Percentiles rank a stretch among this genome's conserved stretches.
These are phyloP conservation scores for Trichoderma atroviride DNA, from an alignment of 2,329 filamentous ascomycete species.

Conservation along the genomic window DNA sequence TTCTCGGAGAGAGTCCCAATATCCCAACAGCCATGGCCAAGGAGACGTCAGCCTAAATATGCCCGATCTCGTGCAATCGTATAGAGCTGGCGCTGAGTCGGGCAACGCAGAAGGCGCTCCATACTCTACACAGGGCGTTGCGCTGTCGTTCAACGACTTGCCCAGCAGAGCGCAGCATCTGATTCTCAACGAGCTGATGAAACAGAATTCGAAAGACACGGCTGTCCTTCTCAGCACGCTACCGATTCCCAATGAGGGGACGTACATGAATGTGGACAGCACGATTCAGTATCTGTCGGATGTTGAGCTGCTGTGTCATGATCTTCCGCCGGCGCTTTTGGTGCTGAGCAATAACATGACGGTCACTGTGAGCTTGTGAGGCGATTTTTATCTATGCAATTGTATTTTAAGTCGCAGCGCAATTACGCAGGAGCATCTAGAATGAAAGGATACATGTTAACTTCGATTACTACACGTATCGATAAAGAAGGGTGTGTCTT, in stretches of 20 bases:
- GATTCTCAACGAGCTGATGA: slow-evolving; percentile 83
- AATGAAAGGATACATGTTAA: neutral
- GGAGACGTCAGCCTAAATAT: slow-evolving; percentile 48
- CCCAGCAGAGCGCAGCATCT: slow-evolving; percentile 83
- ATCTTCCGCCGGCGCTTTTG: slow-evolving; percentile 73
- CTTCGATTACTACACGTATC: neutral
- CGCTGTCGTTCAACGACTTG: slow-evolving; percentile 83
- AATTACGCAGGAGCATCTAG: neutral
- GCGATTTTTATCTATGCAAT: neutral
- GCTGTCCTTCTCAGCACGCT: slow-evolving; percentile 83
- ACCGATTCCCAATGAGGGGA: slow-evolving; percentile 78
- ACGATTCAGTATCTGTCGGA: slow-evolving; percentile 76
- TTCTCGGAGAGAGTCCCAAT: slow-evolving; percentile 44
- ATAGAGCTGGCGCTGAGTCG: slow-evolving; percentile 35
- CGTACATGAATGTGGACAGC: slow-evolving; percentile 67
- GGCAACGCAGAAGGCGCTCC: slow-evolving; percentile 40
- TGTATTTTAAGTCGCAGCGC: neutral
- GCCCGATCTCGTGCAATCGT: slow-evolving; percentile 48
- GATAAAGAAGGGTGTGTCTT: neutral
- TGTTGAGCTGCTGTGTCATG: slow-evolving; percentile 76
- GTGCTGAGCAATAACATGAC: slow-evolving; percentile 91
- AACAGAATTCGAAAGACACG: slow-evolving; percentile 66
- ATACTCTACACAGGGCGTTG: slow-evolving; percentile 63
- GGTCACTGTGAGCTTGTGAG: slow-evolving; percentile 72
- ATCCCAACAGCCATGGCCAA: slow-evolving; percentile 35